These are phyloP conservation scores for Oryza meyeriana DNA, from an alignment of 176 grass and related monocot species.

Conservation along the genomic window DNA sequence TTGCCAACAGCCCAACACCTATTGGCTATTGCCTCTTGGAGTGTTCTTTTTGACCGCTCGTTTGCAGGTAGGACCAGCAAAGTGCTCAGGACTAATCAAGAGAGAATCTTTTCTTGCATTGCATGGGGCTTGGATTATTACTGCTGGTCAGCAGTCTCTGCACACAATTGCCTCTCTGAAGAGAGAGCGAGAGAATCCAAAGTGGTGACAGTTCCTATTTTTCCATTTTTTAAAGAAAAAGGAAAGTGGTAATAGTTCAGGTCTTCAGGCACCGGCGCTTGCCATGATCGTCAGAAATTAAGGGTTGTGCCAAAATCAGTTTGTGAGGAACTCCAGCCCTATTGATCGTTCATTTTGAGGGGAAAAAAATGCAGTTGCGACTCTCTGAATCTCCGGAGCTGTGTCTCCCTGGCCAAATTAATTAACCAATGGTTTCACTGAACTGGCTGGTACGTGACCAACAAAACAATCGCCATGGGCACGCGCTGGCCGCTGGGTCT, in stretches of 20 bases:
- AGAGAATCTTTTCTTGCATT: neutral
- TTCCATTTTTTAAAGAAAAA: too few relatives aligned
- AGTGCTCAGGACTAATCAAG: neutral
- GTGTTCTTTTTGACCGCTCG: neutral
- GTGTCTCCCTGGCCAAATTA: neutral
- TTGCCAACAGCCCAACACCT: neutral
- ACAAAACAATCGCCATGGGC: neutral
- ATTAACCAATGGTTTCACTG: neutral
- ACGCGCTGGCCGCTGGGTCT: neutral
- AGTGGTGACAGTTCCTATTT: neutral
- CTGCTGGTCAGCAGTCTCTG: neutral
- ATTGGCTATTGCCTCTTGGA: neutral
- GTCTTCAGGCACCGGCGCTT: too few relatives aligned
- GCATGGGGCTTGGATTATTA: neutral
- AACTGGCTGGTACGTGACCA: neutral
- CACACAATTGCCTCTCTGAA: neutral
- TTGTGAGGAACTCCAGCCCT: too few relatives aligned
- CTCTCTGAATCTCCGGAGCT: neutral
- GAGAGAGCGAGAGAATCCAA: neutral
- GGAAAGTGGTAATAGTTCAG: too few relatives aligned
- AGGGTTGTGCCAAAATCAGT: too few relatives aligned
- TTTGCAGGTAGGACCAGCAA: neutral
- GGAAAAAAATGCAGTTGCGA: too few relatives aligned
- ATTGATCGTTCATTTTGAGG: too few relatives aligned
- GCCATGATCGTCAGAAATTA: too few relatives aligned